Evolutionary conservation across 805 yeast species (phyloP).

Genomic region (Diddensiella transvaalensis): DNA sequence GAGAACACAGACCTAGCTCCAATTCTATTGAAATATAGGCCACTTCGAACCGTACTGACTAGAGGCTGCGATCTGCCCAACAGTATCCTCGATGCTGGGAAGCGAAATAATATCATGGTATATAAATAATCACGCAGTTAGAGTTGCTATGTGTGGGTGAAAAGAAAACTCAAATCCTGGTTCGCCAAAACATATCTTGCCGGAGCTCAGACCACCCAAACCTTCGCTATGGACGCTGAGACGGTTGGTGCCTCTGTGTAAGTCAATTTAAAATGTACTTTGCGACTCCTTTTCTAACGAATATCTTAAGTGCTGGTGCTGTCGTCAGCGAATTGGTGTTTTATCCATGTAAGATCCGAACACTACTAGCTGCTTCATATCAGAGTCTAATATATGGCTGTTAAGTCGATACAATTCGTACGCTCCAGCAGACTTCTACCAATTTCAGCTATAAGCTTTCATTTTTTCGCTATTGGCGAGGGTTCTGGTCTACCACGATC

Average conservation of each 20-base stretch:
- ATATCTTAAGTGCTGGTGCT: conserved; percentile 36
- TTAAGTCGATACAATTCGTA: conserved; percentile 39
- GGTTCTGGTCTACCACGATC: conserved; percentile 37
- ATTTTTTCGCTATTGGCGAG: conserved; percentile 38
- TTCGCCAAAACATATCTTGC: too few relatives aligned
- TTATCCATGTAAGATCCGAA: conserved; percentile 34
- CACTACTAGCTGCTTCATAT: background rate
- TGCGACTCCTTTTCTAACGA: too few relatives aligned
- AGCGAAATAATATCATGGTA: background rate
- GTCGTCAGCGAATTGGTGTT: conserved; percentile 37
- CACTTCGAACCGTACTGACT: background rate
- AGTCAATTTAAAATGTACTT: too few relatives aligned
- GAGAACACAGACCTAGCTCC: conserved; percentile 18
- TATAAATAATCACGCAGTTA: background rate
- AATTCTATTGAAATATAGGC: background rate
- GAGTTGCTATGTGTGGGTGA: too few relatives aligned
- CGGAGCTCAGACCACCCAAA: too few relatives aligned
- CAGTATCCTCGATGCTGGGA: background rate
- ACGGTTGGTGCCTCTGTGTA: conserved; percentile 32
- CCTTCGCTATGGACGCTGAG: conserved; percentile 32
- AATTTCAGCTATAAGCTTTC: conserved; percentile 36
- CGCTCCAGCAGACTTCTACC: conserved; percentile 40
- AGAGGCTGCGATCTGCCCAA: background rate
- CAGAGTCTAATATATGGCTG: background rate
- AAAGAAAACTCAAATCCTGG: too few relatives aligned